Conservation (phyloP, 768 basidiomycete species). For the Psilocybe azurescens region DNA sequence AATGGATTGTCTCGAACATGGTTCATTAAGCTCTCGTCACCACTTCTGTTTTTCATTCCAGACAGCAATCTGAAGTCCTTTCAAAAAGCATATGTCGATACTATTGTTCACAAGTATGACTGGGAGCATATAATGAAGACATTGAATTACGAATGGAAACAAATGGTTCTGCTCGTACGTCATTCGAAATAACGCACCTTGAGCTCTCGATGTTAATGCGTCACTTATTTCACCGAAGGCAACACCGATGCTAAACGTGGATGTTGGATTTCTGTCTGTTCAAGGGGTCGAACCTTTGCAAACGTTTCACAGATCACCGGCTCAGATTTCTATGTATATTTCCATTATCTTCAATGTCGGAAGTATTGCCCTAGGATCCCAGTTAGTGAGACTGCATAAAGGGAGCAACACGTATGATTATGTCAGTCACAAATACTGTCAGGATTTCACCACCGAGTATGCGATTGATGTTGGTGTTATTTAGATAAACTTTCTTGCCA, state of each 20-base stretch:
- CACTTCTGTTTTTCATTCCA: conserved; percentile 36
- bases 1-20: conserved; percentile 11
- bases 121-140: conserved; percentile 52
- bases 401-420: conserved; percentile 39
- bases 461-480: conserved; percentile 1
- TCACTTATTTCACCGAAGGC: conserved; percentile 38
- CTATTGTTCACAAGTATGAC: conserved; percentile 38
- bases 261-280: conserved; percentile 62
- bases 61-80: conserved; percentile 46
- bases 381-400: conserved; percentile 47
- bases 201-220: neutral
- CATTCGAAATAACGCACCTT: neutral
- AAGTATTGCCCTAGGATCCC: conserved; percentile 47
- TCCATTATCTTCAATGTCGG: conserved; percentile 52
- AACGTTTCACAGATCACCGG: conserved; percentile 31
- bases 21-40: conserved; percentile 27
- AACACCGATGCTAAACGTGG: conserved; percentile 60
- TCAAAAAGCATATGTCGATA: conserved; percentile 54
- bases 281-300: conserved; percentile 35
- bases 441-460: neutral
- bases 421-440: conserved; percentile 28
- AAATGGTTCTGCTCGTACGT: conserved; percentile 56
- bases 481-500: neutral
- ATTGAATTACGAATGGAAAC: conserved; percentile 53
- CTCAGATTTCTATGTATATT: conserved; percentile 53